Evolutionary conservation across 2,329 filamentous ascomycete genomes (phyloP), one percentile per base, ranked within the genome.

Genomic region (Trichoderma breve): DNA sequence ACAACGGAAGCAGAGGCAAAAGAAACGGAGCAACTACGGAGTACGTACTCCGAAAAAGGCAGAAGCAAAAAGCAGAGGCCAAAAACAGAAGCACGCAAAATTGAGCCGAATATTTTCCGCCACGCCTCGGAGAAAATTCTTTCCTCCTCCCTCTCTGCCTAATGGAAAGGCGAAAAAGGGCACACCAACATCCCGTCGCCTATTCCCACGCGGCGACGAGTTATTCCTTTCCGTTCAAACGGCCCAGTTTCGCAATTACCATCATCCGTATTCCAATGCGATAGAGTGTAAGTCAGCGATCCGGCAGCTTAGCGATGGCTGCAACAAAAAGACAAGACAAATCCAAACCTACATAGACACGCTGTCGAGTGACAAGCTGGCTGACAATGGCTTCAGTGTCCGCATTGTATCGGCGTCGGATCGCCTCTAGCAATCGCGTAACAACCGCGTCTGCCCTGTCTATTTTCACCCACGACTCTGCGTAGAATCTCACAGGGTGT

Each of bases 191-290:
- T 68, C 57, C 71, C 63, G 71, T 63, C 66, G 60, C 76, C 76
- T 76, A 74, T 72, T 73, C 65, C 73, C 73, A 77, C 76, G 55
- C 55, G 80, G 78, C 75, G 78, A 79, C 79, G 82, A 83, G 82
- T 84, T 84, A 82, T 84, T 84, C 83, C 83, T 84, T 82, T 84
- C 83, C 83, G 83, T 82, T 79, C 77, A 80, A 76, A 77, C 77
- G 75, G 81, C 78, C 78, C 80, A 80, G 78, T 70, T 51, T 82
- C 81, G 80, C 81, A 83, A 82, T 83, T 82, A 83, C 81, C 80
- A 81, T 81, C 80, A 75, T 82, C 81, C 81, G 81, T 77, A 74
- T 77, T 77, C 76, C 75, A 76, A 73, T 70, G 73, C 75, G 36
- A 60, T 67, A 66, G 77, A 76, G 74, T 81, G 80, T 82, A 81